Evolutionary conservation across 2,329 filamentous ascomycete species (phyloP).

Genomic region (Epichloe coenophiala): DNA sequence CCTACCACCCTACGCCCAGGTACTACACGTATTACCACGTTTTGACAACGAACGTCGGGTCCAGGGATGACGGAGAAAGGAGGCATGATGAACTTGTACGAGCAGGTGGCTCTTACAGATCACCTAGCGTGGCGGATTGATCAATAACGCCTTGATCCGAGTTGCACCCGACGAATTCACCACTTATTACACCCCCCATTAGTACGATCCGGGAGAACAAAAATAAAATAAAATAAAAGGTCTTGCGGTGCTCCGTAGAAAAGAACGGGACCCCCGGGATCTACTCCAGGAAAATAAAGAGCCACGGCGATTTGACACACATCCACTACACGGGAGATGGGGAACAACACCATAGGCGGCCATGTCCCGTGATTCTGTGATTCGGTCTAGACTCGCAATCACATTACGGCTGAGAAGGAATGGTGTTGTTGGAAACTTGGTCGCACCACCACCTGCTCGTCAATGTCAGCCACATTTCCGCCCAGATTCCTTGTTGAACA

Average conservation of each 20-base stretch:
- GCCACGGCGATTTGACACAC: not conserved
- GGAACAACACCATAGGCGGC: not conserved
- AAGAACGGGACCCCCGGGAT: not conserved
- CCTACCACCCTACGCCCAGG: not conserved
- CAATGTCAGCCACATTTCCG: not conserved
- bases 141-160: not conserved
- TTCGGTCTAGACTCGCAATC: constrained; percentile 2
- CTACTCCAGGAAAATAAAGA: not conserved
- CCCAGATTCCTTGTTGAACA: not conserved
- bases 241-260: no score
- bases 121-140: not conserved
- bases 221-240: no score
- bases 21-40: not conserved
- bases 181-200: not conserved
- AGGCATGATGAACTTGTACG: not conserved
- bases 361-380: not conserved
- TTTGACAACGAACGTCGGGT: not conserved
- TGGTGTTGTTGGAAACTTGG: not conserved
- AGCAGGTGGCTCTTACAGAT: not conserved
- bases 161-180: not conserved
- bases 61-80: no score
- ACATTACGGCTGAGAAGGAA: no score
- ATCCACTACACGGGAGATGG: not conserved
- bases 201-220: not conserved
- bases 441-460: not conserved